Evolutionary conservation across 805 yeast genomes (phyloP).

Genomic region (Lachancea cidri): DNA sequence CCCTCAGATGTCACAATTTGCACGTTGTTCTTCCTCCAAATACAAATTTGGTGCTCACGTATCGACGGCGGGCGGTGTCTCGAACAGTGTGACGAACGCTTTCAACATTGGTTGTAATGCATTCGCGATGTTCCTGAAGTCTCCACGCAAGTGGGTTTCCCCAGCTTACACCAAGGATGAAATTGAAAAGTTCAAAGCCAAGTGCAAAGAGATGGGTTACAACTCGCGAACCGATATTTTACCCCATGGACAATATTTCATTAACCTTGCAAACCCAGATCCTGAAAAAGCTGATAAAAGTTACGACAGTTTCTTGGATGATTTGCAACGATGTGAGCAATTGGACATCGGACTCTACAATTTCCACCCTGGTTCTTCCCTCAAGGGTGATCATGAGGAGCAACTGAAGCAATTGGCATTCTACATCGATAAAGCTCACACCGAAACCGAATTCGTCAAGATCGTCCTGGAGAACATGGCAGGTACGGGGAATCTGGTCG

Average conservation of each 20-base stretch:
- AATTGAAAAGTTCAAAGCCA: conserved; percentile 54
- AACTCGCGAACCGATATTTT: conserved; percentile 73
- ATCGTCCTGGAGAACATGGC: conserved; percentile 97
- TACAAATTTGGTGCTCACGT: conserved; percentile 88
- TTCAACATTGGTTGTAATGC: conserved; percentile 56
- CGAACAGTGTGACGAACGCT: conserved; percentile 61
- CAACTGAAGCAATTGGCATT: conserved; percentile 69
- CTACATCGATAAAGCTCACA: conserved; percentile 73
- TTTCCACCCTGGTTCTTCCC: conserved; percentile 88
- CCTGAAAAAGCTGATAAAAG: conserved; percentile 71
- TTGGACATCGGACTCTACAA: conserved; percentile 82
- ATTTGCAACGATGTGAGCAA: conserved; percentile 78
- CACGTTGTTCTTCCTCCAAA: conserved; percentile 40
- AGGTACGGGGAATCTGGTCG: conserved; percentile 89
- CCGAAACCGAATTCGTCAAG: conserved; percentile 70
- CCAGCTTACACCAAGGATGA: conserved; percentile 69
- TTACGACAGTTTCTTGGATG: conserved; percentile 75
- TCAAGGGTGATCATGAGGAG: conserved; percentile 60
- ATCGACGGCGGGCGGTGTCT: conserved; percentile 72
- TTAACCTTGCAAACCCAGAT: conserved; percentile 90
- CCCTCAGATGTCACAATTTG: conserved; percentile 32
- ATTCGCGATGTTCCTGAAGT: conserved; percentile 85
- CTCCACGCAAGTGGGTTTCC: conserved; percentile 88
- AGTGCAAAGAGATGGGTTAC: conserved; percentile 60
- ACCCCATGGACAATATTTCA: conserved; percentile 94